phyloP scores from a whole-genome alignment of 768 basidiomycete genomes.

The Cystobasidium tubakii region DNA sequence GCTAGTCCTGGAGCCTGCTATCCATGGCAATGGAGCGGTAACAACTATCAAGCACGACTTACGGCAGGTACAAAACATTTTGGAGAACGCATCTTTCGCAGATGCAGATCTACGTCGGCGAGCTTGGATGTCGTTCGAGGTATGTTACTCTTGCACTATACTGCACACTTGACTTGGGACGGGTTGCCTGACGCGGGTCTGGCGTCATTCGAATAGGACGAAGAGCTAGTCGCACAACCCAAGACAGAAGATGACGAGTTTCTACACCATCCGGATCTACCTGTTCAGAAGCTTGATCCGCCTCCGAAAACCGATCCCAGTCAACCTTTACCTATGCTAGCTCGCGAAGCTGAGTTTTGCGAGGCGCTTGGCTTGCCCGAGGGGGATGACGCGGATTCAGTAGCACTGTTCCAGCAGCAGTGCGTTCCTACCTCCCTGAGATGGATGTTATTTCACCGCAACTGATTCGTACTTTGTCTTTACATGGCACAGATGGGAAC shows the following conservation, averaged over 20 bases:
- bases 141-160: slow-evolving; percentile 47
- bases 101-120: slow-evolving; percentile 56
- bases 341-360: slow-evolving; percentile 44
- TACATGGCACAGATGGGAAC: neutral
- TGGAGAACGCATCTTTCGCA: slow-evolving; percentile 54
- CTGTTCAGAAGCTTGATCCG: slow-evolving; percentile 23
- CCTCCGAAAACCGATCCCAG: slow-evolving; percentile 23
- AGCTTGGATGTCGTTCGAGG: slow-evolving; percentile 51
- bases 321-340: slow-evolving; percentile 48
- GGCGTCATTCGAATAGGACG: neutral
- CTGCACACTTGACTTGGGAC: neutral
- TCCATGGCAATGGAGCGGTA: neutral
- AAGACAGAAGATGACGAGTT: slow-evolving; percentile 1
- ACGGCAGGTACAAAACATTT: slow-evolving; percentile 3
- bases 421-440: too few relatives aligned
- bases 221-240: neutral
- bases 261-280: slow-evolving; percentile 17
- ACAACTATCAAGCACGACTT: neutral
- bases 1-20: neutral
- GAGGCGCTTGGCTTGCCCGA: neutral
- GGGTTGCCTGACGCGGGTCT: too few relatives aligned
- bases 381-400: neutral
- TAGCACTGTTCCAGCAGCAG: neutral
- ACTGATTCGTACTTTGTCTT: too few relatives aligned
- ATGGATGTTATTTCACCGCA: too few relatives aligned